These are phyloP conservation scores for Eimeria maxima DNA, from an alignment of 169 alveolate genomes.

Conservation along the genomic window DNA sequence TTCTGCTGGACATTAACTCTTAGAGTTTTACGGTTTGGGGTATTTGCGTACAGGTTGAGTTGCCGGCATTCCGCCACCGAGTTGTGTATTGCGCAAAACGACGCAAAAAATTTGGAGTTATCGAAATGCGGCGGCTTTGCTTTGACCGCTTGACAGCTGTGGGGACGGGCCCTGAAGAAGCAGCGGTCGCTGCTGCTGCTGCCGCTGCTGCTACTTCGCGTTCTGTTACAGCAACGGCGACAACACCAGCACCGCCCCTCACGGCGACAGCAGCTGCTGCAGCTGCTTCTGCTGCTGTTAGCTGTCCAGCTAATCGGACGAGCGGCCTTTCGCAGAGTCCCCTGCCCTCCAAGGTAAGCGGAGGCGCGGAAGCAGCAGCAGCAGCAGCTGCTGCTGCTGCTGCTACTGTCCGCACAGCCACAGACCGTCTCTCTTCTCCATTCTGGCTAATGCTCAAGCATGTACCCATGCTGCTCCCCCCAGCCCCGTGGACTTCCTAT, in stretches of 20 bases:
- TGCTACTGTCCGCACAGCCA: slow-evolving; percentile 49
- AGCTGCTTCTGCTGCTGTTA: slow-evolving; percentile 22
- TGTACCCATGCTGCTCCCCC: slow-evolving; percentile 77
- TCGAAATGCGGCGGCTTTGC: slow-evolving; percentile 80
- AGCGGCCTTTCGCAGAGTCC: not conserved
- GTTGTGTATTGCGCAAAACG: slow-evolving; percentile 45
- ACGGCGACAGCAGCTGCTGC: not conserved
- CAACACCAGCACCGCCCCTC: slow-evolving; percentile 3
- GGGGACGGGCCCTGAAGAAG: slow-evolving; percentile 29
- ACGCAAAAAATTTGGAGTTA: slow-evolving; percentile 52
- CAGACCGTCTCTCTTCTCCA: slow-evolving; percentile 58
- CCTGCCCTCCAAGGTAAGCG: not conserved
- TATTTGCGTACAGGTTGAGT: slow-evolving; percentile 62
- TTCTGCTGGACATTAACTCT: not conserved
- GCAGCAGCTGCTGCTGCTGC: slow-evolving; percentile 67
- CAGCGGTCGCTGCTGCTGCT: slow-evolving; percentile 57
- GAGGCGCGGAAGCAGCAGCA: slow-evolving; percentile 56
- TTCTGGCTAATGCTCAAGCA: slow-evolving; percentile 77
- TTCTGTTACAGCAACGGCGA: not conserved
- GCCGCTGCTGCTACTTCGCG: not conserved
- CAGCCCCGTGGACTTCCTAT: slow-evolving; percentile 73
- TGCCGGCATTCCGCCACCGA: slow-evolving; percentile 79
- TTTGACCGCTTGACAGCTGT: slow-evolving; percentile 56
- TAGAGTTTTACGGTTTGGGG: not conserved
- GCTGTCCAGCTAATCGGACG: slow-evolving; percentile 11